Conservation (phyloP, 129 eudicot species). For the Mikania micrantha region DNA sequence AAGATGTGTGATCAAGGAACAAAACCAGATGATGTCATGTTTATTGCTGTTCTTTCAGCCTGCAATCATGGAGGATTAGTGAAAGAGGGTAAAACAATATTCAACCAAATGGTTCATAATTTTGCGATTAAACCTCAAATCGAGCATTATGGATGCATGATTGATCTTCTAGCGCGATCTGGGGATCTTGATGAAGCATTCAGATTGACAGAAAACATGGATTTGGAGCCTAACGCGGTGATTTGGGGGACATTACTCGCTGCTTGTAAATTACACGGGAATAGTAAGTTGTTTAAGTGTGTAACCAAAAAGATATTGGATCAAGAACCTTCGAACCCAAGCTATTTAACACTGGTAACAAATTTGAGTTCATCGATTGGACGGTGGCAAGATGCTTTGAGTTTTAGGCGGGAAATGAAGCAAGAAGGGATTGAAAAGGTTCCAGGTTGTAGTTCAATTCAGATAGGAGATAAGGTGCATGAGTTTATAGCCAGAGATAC, state of each 20-base stretch:
- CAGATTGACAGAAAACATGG: slow-evolving; percentile 43
- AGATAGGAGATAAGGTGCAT: slow-evolving; percentile 48
- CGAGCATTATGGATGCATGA: slow-evolving; percentile 65
- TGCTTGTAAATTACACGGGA: slow-evolving; percentile 50
- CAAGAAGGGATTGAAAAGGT: slow-evolving; percentile 35
- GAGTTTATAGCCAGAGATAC: slow-evolving; percentile 65
- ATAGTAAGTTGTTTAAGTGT: slow-evolving; percentile 37
- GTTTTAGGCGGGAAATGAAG: slow-evolving; percentile 41
- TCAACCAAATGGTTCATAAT: slow-evolving; percentile 31
- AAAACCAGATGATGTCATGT: slow-evolving; percentile 54
- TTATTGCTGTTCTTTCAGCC: slow-evolving; percentile 59
- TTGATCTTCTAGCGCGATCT: slow-evolving; percentile 56
- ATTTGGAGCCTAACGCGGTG: slow-evolving; percentile 42
- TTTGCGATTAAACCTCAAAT: slow-evolving; percentile 42
- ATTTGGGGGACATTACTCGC: slow-evolving; percentile 56
- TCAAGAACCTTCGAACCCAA: slow-evolving; percentile 37
- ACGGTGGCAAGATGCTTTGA: slow-evolving; percentile 48
- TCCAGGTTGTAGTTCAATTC: slow-evolving; percentile 65
- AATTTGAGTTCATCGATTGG: slow-evolving; percentile 52
- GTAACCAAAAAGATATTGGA: slow-evolving; percentile 39
- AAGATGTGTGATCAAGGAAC: slow-evolving; percentile 36
- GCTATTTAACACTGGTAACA: slow-evolving; percentile 45
- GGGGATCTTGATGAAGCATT: slow-evolving; percentile 52
- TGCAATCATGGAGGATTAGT: slow-evolving; percentile 60
- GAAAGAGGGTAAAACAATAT: slow-evolving; percentile 47